A percentile compares a stretch with the other conserved stretches of the same genome.
phyloP scores from a whole-genome alignment of 768 basidiomycete species.

The Crassisporium funariophilum region DNA sequence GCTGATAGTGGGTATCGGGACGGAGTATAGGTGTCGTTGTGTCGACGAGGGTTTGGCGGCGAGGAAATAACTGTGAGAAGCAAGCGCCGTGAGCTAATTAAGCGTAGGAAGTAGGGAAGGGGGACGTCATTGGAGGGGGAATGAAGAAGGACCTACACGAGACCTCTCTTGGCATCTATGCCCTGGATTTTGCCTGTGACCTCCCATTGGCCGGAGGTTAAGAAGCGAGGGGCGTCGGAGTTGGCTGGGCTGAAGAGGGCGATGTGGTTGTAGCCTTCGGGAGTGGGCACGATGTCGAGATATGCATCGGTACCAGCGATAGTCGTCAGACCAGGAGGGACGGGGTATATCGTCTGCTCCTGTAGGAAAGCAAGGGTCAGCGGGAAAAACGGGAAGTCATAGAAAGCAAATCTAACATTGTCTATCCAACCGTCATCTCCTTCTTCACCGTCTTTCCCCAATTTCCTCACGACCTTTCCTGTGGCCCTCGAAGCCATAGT shows the following conservation, averaged over 20 bases:
- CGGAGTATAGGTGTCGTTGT: slow-evolving; percentile 82
- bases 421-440: slow-evolving; percentile 97
- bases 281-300: slow-evolving; percentile 84
- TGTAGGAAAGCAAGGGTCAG: slow-evolving; percentile 25
- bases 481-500: slow-evolving; percentile 29
- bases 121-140: background rate
- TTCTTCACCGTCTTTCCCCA: slow-evolving; percentile 84
- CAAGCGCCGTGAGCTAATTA: too few species aligned
- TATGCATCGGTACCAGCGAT: slow-evolving; percentile 62
- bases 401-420: slow-evolving; percentile 48
- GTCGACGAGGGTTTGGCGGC: slow-evolving; percentile 85
- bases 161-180: slow-evolving; percentile 64
- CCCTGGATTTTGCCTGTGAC: slow-evolving; percentile 74
- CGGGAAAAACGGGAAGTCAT: background rate
- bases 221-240: slow-evolving; percentile 69
- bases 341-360: slow-evolving; percentile 64
- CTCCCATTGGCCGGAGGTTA: slow-evolving; percentile 91
- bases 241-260: slow-evolving; percentile 85
- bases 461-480: slow-evolving; percentile 67
- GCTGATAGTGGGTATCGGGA: slow-evolving; percentile 60
- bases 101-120: slow-evolving; percentile 11
- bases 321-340: slow-evolving; percentile 47
- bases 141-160: slow-evolving; percentile 60
- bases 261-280: slow-evolving; percentile 88
- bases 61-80: slow-evolving; percentile 73